Percentiles rank a stretch among this genome's conserved stretches.
Conservation (phyloP, 2,329 filamentous ascomycete species). For the Thelonectria discophora region DNA sequence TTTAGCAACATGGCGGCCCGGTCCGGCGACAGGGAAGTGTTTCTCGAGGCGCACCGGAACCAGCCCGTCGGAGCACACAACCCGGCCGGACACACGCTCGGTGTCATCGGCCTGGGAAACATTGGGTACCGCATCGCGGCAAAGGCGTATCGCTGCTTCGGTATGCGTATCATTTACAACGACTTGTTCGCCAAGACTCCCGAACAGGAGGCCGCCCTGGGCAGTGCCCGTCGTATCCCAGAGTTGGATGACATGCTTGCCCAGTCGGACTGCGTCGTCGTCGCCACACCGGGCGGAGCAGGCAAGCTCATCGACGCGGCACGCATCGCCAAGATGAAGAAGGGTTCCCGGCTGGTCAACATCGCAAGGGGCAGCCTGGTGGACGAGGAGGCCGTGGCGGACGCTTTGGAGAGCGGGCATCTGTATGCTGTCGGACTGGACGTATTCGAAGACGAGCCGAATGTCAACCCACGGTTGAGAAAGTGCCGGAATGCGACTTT, state of each 20-base stretch:
- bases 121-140: slow-evolving; percentile 63
- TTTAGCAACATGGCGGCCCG: slow-evolving; percentile 64
- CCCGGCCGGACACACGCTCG: slow-evolving; percentile 61
- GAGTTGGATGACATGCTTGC: slow-evolving; percentile 22
- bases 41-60: slow-evolving; percentile 63
- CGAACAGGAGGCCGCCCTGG: slow-evolving; percentile 54
- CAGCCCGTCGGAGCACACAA: slow-evolving; percentile 64
- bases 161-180: slow-evolving; percentile 65
- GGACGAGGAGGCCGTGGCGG: slow-evolving; percentile 29
- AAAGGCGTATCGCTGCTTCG: slow-evolving; percentile 62
- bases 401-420: slow-evolving; percentile 26
- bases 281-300: slow-evolving; percentile 20
- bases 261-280: slow-evolving; percentile 22
- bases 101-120: slow-evolving; percentile 68
- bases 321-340: slow-evolving; percentile 56
- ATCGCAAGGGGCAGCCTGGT: slow-evolving; percentile 51
- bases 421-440: slow-evolving; percentile 43
- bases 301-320: slow-evolving; percentile 14
- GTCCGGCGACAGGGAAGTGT: slow-evolving; percentile 49
- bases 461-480: slow-evolving; percentile 42
- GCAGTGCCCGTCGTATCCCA: slow-evolving; percentile 52
- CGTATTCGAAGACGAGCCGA: slow-evolving; percentile 28
- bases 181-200: slow-evolving; percentile 54
- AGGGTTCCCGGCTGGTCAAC: slow-evolving; percentile 61
- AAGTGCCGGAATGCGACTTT: slow-evolving; percentile 50